A percentile compares a stretch with the other conserved stretches of the same genome.
Conservation (phyloP, 371 early-diverging fungal genomes). For the Mortierella sp. region DNA sequence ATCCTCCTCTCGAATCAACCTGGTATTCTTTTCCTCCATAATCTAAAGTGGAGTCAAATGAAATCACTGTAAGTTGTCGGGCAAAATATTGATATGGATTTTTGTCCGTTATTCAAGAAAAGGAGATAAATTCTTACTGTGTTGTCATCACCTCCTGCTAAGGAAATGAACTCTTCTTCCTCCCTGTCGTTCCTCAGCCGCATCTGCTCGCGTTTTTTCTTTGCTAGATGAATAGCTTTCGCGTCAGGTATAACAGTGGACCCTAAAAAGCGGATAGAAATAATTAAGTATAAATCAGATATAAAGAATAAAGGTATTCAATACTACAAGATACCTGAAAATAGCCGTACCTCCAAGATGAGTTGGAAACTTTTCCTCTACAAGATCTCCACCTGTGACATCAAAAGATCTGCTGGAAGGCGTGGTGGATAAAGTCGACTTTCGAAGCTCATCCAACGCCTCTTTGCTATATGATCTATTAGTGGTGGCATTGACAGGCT, state of each 20-base stretch:
- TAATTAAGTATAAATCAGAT: not conserved
- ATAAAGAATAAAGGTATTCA: not conserved
- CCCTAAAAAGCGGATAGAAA: constrained; percentile 14
- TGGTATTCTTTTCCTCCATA: constrained; percentile 32
- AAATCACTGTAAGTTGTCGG: not conserved
- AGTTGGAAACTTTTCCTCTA: constrained; percentile 37
- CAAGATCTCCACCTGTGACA: not conserved
- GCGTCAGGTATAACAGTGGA: constrained; percentile 49
- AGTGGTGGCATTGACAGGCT: constrained; percentile 16
- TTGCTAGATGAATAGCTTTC: constrained; percentile 40
- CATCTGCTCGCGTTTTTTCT: constrained; percentile 50
- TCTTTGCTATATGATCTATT: constrained; percentile 55
- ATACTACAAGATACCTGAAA: not conserved
- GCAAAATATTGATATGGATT: not conserved
- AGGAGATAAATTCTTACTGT: constrained; percentile 17
- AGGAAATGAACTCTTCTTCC: constrained; percentile 52
- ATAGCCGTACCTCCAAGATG: constrained; percentile 29
- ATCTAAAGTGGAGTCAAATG: constrained; percentile 3
- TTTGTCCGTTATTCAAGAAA: not conserved
- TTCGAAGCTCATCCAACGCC: constrained; percentile 48
- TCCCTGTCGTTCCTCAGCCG: constrained; percentile 45
- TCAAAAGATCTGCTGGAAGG: constrained; percentile 24
- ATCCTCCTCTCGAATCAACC: constrained; percentile 52
- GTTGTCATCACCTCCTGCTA: constrained; percentile 50
- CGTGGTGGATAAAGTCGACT: constrained; percentile 38